A percentile compares a stretch with the other conserved stretches of the same genome.
Evolutionary conservation across 2,329 filamentous ascomycete genomes (phyloP).

Genomic region (Aspergillus sp.): DNA sequence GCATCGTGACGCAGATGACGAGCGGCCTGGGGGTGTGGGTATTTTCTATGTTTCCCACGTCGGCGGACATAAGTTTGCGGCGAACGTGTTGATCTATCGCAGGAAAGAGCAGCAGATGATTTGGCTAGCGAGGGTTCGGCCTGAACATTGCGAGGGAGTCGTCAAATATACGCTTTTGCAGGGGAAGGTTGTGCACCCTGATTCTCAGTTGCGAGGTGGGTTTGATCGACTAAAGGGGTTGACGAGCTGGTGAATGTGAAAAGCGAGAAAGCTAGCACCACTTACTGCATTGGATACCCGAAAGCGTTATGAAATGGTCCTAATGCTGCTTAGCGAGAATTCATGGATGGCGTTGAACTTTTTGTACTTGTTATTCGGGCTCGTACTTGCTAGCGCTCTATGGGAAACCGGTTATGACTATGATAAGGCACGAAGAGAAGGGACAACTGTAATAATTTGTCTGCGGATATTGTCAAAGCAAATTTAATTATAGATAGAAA

Average conservation of each 20-base stretch:
- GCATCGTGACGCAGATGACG: constrained; percentile 78
- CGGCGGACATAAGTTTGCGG: constrained; percentile 89
- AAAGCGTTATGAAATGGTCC: no score
- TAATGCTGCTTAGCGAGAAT: no score
- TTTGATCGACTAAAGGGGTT: constrained; percentile 75
- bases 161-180: constrained; percentile 81
- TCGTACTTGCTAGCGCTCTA: no score
- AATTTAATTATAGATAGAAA: no score
- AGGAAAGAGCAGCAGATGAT: constrained; percentile 55
- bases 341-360: no score
- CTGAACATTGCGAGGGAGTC: constrained; percentile 85
- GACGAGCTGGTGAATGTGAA: constrained; percentile 55
- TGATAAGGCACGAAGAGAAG: no score
- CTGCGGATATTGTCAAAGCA: no score
- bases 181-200: constrained; percentile 87
- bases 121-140: constrained; percentile 82
- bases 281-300: background rate
- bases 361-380: no score
- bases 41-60: constrained; percentile 93
- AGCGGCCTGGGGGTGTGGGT: constrained; percentile 78
- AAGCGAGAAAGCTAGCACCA: background rate
- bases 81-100: constrained; percentile 86
- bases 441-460: no score
- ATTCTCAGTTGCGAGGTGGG: constrained; percentile 76
- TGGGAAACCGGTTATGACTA: no score